Conservation (phyloP, 2,329 filamentous ascomycete species). For the Emergomyces pasteurianus region DNA sequence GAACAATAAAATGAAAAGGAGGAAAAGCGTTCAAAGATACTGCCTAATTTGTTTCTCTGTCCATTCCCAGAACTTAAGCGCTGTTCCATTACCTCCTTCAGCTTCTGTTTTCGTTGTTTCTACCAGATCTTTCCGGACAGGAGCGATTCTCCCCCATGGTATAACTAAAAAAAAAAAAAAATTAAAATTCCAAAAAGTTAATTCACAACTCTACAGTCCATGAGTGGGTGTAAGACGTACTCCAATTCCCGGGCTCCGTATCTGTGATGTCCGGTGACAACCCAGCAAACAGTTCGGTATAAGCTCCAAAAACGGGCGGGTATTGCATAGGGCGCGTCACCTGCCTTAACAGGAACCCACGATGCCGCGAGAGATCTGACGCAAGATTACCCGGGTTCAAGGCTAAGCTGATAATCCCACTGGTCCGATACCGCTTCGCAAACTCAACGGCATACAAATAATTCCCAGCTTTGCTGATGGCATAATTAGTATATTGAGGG, state of each 20-base stretch:
- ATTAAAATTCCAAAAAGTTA: too few species aligned
- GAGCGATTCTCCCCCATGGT: slow-evolving; percentile 11
- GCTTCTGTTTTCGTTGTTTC: slow-evolving; percentile 12
- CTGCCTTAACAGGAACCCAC: slow-evolving; percentile 7
- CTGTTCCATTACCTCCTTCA: slow-evolving; percentile 20
- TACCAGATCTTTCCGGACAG: slow-evolving; percentile 11
- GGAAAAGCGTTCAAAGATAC: slow-evolving; percentile 1
- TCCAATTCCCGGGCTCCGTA: slow-evolving; percentile 18
- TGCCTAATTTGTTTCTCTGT: slow-evolving; percentile 25
- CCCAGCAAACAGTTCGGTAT: slow-evolving; percentile 38
- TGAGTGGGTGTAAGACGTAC: neutral
- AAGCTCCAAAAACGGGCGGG: slow-evolving; percentile 30
- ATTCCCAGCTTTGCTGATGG: slow-evolving; percentile 26
- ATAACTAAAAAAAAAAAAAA: slow-evolving; percentile 8
- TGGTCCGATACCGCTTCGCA: slow-evolving; percentile 14
- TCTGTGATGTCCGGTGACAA: slow-evolving; percentile 34
- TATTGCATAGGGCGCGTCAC: slow-evolving; percentile 19
- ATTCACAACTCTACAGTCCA: neutral
- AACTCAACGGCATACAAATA: slow-evolving; percentile 24
- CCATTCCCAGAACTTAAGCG: slow-evolving; percentile 30
- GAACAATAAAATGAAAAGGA: too few species aligned
- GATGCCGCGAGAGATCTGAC: slow-evolving; percentile 18
- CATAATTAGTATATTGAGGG: slow-evolving; percentile 18
- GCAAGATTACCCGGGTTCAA: slow-evolving; percentile 26
- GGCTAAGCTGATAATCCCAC: slow-evolving; percentile 10